Evolutionary conservation across 208 protist genomes (phyloP), one percentile per base, ranked within the genome.

Genomic region (Leishmania aethiopica): DNA sequence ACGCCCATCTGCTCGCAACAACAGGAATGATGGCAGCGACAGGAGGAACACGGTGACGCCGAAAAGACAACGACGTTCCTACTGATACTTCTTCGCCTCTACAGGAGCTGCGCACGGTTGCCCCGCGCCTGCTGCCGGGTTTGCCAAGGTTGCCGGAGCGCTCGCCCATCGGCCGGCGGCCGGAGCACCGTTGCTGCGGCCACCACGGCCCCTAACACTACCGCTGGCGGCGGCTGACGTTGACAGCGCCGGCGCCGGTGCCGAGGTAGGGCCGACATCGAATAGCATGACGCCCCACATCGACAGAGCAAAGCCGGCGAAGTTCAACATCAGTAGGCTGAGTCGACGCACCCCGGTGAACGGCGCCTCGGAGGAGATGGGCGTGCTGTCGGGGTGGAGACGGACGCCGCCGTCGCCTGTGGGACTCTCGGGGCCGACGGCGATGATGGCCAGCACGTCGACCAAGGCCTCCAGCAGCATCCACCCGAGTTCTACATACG

Each of bases 81-180:
- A 84, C 67, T 87, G 69, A 35, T 83, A 67, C 79, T 87, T 88
- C 60, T 85, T 88, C 3, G 62, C 76, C 35, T 78, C 81, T 64
- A 17, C 28, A 1, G 49, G 25, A 55, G 80, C 4, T 42, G 40
- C 4, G 2, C 71, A 62, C 42, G 45, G 15, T 51, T 59, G 22
- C 69, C 79, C 69, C 64, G 42, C 37, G 25, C 32, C 64, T 69
- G 67, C 67, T 19, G 47, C 67, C 7, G 70, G 51, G 70, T 37
- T 11, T 40, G 11, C 28, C 70, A 51, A 51, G 42, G 57, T 42
- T 32, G 32, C 57, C 3, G n/a, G 13, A 4, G 74, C 47, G 13
- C 6, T 60, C 22, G 45, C 47, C 22, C 25, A 0, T 49, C 1
- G 19, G 4, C 19, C 19, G 40, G 67, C 35, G 10, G 45, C 28